Evolutionary conservation across 2,329 filamentous ascomycete genomes (phyloP), one percentile per base, ranked within the genome.

Genomic region (Diaporthe citrichinensis): DNA sequence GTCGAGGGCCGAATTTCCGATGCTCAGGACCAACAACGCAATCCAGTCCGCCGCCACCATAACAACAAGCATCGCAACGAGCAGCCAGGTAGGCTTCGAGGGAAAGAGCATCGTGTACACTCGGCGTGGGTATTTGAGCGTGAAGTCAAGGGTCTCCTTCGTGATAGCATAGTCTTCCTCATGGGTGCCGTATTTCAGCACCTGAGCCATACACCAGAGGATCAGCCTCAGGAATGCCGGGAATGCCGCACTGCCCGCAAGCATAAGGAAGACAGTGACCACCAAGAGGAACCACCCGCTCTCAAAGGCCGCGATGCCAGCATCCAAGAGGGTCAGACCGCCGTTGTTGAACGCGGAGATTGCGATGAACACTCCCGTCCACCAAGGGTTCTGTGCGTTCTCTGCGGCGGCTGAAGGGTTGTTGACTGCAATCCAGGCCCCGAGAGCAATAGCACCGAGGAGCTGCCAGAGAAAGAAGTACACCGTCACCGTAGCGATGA

Each of bases 91-190:
- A 83, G 82, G 9, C 0, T 88, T 85, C 4, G 88, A 86, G 0
- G 92, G 92, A 78, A 94, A 94, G 2, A 94, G 84, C 39, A 91
- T 89, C 0, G 91, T 91, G 77, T 91, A 92, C 4, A 92, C 89
- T 23, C 90, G 86, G 1, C 90, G 86, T 0, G 89, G 90, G 51
- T 90, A 90, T 59, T 86, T 85, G 57, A 91, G 86, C 34, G 91
- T 88, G 76, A 90, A 91, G 69, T 84, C 86, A 81, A 39, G 83
- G 81, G 73, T 74, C 34, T 85, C 85, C 39, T 80, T 80, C 36
- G 85, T 79, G 36, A 85, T 82, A 75, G 84, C 84, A 51, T 81
- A 81, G 0, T 83, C 82, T 59, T 81, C 79, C 72, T 84, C 83
- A 65, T 71, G 85, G 67, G 79, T 84, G 28, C 65, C 77, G 69